Conservation (phyloP, 495 filamentous ascomycete species). For the Penicillium argentinense region DNA sequence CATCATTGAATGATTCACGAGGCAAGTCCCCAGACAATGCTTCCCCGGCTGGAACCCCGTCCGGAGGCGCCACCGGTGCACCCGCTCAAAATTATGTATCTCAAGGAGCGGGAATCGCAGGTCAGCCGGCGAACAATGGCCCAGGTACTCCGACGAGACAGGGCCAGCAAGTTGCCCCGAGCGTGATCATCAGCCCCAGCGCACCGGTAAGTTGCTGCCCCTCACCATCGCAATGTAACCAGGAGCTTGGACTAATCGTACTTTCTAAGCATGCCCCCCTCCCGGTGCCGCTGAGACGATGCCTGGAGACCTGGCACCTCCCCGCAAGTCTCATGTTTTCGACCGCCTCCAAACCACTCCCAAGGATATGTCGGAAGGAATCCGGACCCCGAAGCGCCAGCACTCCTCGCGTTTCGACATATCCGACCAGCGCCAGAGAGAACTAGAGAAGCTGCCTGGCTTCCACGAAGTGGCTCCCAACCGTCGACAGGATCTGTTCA, state of each 20-base stretch:
- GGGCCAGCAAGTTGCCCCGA: slow-evolving; percentile 70
- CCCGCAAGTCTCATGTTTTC: slow-evolving; percentile 89
- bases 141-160: slow-evolving; percentile 68
- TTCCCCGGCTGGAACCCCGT: slow-evolving; percentile 39
- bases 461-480: slow-evolving; percentile 98
- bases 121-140: slow-evolving; percentile 53
- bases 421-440: slow-evolving; percentile 83
- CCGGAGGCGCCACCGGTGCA: slow-evolving; percentile 19
- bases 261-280: slow-evolving; percentile 78
- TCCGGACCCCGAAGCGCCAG: slow-evolving; percentile 91
- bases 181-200: slow-evolving; percentile 94
- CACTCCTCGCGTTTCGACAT: slow-evolving; percentile 98
- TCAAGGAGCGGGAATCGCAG: slow-evolving; percentile 31
- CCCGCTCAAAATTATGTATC: slow-evolving; percentile 37
- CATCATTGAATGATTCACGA: slow-evolving; percentile 79
- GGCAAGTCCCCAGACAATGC: slow-evolving; percentile 75
- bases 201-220: slow-evolving; percentile 70
- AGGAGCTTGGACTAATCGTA: slow-evolving; percentile 4
- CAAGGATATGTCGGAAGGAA: slow-evolving; percentile 92
- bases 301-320: slow-evolving; percentile 95
- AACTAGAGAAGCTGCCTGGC: slow-evolving; percentile 96
- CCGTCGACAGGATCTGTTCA: slow-evolving; percentile 94
- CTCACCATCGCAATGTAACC: slow-evolving; percentile 15
- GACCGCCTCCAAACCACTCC: slow-evolving; percentile 90
- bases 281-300: slow-evolving; percentile 96